These are phyloP conservation scores for Hyparrhenia diplandra DNA, from an alignment of 176 grass and related monocot genomes.

Conservation along the genomic window DNA sequence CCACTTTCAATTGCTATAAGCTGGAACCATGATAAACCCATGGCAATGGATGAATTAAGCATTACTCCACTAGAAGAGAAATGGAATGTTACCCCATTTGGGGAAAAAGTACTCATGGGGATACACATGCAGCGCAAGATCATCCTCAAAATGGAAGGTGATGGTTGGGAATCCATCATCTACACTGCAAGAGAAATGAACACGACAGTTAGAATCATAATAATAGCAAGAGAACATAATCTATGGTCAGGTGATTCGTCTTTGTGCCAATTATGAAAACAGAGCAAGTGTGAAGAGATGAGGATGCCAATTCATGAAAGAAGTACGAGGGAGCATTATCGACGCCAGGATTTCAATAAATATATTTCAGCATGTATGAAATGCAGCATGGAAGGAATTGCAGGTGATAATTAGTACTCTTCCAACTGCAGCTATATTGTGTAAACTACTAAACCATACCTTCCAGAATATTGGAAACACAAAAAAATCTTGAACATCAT, in stretches of 20 bases:
- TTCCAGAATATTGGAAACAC: slow-evolving; percentile 75
- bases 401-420: not conserved
- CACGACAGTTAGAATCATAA: slow-evolving; percentile 22
- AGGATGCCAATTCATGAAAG: not conserved
- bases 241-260: not conserved
- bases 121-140: slow-evolving; percentile 73
- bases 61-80: not conserved
- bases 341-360: not conserved
- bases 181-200: slow-evolving; percentile 61
- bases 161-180: slow-evolving; percentile 85
- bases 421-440: slow-evolving; percentile 8
- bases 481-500: slow-evolving; percentile 70
- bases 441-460: slow-evolving; percentile 54
- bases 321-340: not conserved
- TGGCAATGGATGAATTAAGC: slow-evolving; percentile 1
- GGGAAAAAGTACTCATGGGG: slow-evolving; percentile 95
- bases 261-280: slow-evolving; percentile 18
- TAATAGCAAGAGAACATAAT: not conserved
- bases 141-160: slow-evolving; percentile 80
- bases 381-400: not conserved
- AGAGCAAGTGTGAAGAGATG: not conserved
- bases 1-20: not conserved
- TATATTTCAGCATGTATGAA: not conserved
- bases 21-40: not conserved
- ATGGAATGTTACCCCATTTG: slow-evolving; percentile 80